Base-by-base conservation (phyloP, 768 basidiomycete genomes). In the Crepidotus variabilis region DNA sequence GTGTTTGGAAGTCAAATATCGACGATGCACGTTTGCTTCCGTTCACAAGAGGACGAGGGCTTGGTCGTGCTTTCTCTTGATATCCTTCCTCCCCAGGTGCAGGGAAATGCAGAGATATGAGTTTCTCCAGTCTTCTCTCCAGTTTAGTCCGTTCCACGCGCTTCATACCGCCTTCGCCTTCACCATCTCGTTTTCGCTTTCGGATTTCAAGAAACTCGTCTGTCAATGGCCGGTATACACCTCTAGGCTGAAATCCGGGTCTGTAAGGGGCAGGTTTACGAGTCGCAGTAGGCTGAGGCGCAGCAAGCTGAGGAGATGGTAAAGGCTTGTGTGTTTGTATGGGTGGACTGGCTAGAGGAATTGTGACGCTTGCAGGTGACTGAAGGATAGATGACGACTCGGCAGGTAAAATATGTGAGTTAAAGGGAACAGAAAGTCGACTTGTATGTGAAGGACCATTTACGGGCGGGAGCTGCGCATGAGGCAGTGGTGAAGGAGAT, bases 161-260 rank as follows among this genome's bases (percentile, higher is more conserved):
- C 45, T 80, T 80, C 55, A 73, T 67, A 16, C 72, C 70, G 28
- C 66, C 61, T 11, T 67, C 60, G 21, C 69, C 73, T 55, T 72
- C 70, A 6, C 74, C 76, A 24, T 79, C 75, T 35, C 67, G 74
- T 48, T 73, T 74, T 14, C 58, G 21, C 51, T 69, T 70, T 43
- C 80, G 75, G 10, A 76, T 60, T 2, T 79, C 78, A 55, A 86
- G 55, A 63, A 93, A 98, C 53, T 92, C 90, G 54, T 92, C 93
- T 6, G 94, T 97, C 35, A 88, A 82, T 5, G 80, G 85, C 11
- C 86, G 75, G 67, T 84, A 87, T 4, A 94, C 83, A 4, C 95
- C 95, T 63, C 81, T 88, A 5, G 96, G 96, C 68, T 99, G 96
- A 67, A 98, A 99, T 1, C 94, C 93, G 2, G 92, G 86, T 47